Conservation (phyloP, 805 yeast genomes). For the Lipomyces mesembrius region DNA sequence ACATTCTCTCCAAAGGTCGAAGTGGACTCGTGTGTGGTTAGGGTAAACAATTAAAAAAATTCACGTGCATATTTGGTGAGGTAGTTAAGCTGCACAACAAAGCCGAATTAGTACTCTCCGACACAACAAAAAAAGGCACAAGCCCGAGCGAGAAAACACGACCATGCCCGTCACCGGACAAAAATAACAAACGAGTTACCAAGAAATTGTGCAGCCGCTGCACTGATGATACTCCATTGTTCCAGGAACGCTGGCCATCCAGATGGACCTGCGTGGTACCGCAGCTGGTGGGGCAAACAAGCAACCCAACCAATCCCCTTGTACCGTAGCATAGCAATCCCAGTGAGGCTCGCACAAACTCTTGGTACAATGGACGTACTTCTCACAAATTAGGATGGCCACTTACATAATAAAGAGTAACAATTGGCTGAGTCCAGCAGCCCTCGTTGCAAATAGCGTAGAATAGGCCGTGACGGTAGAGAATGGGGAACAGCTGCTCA, state of each 20-base stretch:
- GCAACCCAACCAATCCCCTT: neutral
- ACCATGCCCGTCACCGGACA: neutral
- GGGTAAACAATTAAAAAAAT: constrained; percentile 5
- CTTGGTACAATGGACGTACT: neutral
- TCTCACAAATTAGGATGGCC: neutral
- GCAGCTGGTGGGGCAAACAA: constrained; percentile 1
- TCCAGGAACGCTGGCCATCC: neutral
- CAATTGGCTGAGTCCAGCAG: constrained; percentile 84
- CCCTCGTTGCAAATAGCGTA: constrained; percentile 78
- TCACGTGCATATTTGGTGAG: constrained; percentile 68
- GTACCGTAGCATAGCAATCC: neutral
- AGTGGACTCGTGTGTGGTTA: constrained; percentile 1
- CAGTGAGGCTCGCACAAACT: neutral
- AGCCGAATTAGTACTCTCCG: constrained; percentile 13
- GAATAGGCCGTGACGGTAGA: constrained; percentile 73
- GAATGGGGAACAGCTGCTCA: constrained; percentile 85
- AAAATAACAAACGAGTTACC: neutral
- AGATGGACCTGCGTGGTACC: neutral
- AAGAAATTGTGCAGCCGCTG: neutral
- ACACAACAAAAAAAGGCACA: neutral
- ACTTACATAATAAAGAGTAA: constrained; percentile 70
- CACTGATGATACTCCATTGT: neutral
- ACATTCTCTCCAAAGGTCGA: too few species aligned
- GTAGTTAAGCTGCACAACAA: constrained; percentile 63
- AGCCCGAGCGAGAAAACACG: neutral